Base-by-base conservation (phyloP, 768 basidiomycete species). In the Xerocomellus intermedius region DNA sequence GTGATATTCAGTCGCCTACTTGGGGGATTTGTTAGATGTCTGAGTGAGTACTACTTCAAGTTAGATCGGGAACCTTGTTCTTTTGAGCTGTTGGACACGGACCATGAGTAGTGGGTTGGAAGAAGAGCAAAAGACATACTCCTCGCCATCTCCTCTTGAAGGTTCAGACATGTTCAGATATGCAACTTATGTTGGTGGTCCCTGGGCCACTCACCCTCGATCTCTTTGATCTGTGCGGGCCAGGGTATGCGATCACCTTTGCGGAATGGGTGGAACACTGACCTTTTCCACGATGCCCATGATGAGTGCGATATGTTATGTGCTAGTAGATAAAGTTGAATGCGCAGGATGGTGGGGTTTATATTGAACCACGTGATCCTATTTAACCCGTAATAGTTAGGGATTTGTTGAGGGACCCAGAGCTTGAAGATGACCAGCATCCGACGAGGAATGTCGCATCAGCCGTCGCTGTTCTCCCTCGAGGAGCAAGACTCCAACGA, bases 201-300 rank as follows among this genome's bases (percentile, higher is more conserved):
- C 16, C 38, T 12, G 19, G n/a, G 48, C 30, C 44, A 60, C 89
- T 74, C 69, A 92, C 92, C 91, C 82, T 98, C 92, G 59, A 96
- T 96, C 72, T 91, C 93, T 72, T 94, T 95, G 64, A 97, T 96
- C 93, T 95, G 41, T 28, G 28, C 3, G 19, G 37, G n/a, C 35
- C 35, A 58, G 13, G 62, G 52, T 8, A 50, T 52, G 32, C 48
- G 42, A 51, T 49, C 45, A 37, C 22, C 5, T 36, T 12, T 37
- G n/a, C 39, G 30, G 39, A 38, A 42, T 21, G 42, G 17, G 26
- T 36, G 19, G n/a, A 70, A 45, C 16, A 49, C 58, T n/a, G 22
- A 78, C 92, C 85, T 98, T 98, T 75, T 98, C 95, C 64, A 94
- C 80, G 66, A 97, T 84, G 65, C 94, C 95, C 95, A 98, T 97